Evolutionary conservation across 1,139 yeast species (phyloP).

Genomic region (Suhomyces wounanorum): DNA sequence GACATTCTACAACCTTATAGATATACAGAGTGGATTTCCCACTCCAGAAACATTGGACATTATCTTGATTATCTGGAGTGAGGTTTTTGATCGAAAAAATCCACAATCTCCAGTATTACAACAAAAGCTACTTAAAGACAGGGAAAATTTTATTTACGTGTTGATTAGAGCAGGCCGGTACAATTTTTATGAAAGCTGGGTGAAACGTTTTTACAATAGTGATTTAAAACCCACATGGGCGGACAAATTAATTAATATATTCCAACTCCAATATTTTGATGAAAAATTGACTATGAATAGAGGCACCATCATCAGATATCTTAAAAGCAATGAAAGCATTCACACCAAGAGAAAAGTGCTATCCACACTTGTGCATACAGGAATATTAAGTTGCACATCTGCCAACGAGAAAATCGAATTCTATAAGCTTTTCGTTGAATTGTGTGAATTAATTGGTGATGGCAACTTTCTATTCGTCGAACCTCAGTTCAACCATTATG

Average conservation of each 20-base stretch:
- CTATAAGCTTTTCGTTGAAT: conserved; percentile 22
- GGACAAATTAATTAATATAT: conserved; percentile 25
- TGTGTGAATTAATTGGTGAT: conserved; percentile 22
- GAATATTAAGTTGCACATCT: conserved; percentile 18
- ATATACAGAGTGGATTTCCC: conserved; percentile 22
- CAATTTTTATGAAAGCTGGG: conserved; percentile 18
- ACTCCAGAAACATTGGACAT: conserved; percentile 17
- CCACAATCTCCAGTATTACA: conserved; percentile 18
- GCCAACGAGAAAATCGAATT: conserved; percentile 17
- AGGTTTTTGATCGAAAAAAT: conserved; percentile 10
- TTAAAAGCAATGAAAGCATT: conserved; percentile 15
- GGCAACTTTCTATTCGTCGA: conserved; percentile 22
- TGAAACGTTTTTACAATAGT: conserved; percentile 18
- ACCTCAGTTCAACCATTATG: conserved; percentile 21
- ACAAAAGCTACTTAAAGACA: conserved; percentile 18
- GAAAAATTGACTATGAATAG: conserved; percentile 18
- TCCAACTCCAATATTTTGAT: conserved; percentile 20
- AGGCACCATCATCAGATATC: conserved; percentile 16
- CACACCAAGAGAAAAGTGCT: conserved; percentile 22
- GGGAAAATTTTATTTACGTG: conserved; percentile 23
- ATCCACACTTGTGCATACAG: conserved; percentile 23
- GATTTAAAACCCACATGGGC: conserved; percentile 21
- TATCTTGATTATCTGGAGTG: conserved; percentile 27
- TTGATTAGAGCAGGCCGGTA: conserved; percentile 26
- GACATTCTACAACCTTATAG: conserved; percentile 20